Percentiles rank a stretch among this genome's conserved stretches.
Conservation (phyloP, 2,329 filamentous ascomycete species). For the Aspergillus intermedius region DNA sequence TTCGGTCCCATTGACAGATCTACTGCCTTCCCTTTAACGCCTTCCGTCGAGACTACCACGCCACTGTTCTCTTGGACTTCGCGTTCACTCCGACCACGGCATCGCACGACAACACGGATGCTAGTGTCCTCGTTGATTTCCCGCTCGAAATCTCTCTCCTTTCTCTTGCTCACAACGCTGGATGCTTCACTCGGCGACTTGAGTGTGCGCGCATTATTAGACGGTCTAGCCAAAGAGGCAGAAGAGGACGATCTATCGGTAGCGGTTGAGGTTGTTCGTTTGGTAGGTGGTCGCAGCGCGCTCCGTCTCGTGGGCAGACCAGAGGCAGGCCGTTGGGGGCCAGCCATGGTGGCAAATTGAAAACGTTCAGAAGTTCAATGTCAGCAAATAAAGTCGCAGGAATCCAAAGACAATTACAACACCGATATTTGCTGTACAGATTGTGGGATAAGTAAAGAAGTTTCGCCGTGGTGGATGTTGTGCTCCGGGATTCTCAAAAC, state of each 20-base stretch:
- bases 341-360: slow-evolving; percentile 43
- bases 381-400: not conserved
- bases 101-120: slow-evolving; percentile 95
- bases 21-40: slow-evolving; percentile 76
- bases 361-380: not conserved
- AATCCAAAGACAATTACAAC: not conserved
- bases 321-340: slow-evolving; percentile 45
- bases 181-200: slow-evolving; percentile 42
- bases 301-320: slow-evolving; percentile 45
- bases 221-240: slow-evolving; percentile 60
- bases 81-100: slow-evolving; percentile 83
- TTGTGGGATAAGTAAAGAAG: slow-evolving; percentile 1
- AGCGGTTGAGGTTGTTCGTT: slow-evolving; percentile 48
- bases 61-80: slow-evolving; percentile 93
- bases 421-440: not conserved
- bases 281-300: slow-evolving; percentile 45
- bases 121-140: slow-evolving; percentile 77
- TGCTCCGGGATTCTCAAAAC: slow-evolving; percentile 11
- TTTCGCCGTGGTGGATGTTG: slow-evolving; percentile 9
- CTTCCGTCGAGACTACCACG: slow-evolving; percentile 81
- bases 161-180: slow-evolving; percentile 65
- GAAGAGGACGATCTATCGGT: slow-evolving; percentile 60
- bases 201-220: slow-evolving; percentile 34
- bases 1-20: slow-evolving; percentile 89
- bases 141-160: slow-evolving; percentile 75